Evolutionary conservation across 805 yeast genomes (phyloP), one percentile per base, ranked within the genome.

Genomic region (Pachysolen tannophilus): DNA sequence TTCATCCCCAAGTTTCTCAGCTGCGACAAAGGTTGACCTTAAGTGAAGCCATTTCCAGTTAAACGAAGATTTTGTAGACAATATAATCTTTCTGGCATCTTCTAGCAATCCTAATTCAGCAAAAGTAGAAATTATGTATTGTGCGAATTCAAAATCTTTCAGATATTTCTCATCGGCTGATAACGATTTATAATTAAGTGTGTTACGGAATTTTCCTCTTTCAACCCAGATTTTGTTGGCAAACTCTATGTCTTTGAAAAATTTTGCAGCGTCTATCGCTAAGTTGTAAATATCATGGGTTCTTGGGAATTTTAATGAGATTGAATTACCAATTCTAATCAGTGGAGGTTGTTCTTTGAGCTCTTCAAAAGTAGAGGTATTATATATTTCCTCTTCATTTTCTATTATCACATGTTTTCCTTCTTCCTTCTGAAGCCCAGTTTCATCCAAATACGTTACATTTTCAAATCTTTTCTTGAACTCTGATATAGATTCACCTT

Each of bases 211-310:
- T 16, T 52, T 41, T 2, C 96, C 96, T 47, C 97, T 71, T 48
- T 83, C 94, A 2, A 58, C 55, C 94, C 95, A 87, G 1, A 83
- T 62, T 18, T 58, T 54, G 37, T 75, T 75, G 4, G 87, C 88
- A 49, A 81, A 72, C 0, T 61, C 63, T 27, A 67, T 53, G 46
- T 78, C 70, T 26, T 66, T 63, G 48, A 71, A 71, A 31, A 63
- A 61, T 9, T 69, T 67, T 1, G 90, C 83, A 1, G 90, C 90
- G 38, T 70, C 65, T 47, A 85, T 58, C 7, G 82, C 78, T 20
- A 78, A 60, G 33, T 68, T 69, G 50, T 82, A 86, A 2, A 77
- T 51, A 23, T 67, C 52, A 26, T 75, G 68, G 38, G 58, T 61
- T 19, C 78, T 56, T 9, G 61, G 50, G 3, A 69, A 43, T 40